phyloP scores from a whole-genome alignment of 2,329 filamentous ascomycete species.

The Scleromitrula shiraiana region DNA sequence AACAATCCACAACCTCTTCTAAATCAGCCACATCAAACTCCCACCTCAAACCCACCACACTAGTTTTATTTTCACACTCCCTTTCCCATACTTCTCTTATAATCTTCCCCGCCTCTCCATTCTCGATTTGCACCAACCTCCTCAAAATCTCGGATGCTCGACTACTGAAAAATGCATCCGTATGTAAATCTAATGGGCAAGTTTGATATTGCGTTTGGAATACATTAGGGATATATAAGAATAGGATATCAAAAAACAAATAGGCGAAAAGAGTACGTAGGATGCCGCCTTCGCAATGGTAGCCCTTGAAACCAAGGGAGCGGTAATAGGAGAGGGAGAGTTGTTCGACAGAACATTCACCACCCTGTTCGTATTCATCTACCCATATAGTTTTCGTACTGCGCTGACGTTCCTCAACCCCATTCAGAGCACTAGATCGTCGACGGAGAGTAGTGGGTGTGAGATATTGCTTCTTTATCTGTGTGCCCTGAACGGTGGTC shows the following conservation, averaged over 20 bases:
- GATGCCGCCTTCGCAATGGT: conserved; percentile 87
- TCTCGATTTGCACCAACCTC: conserved; percentile 77
- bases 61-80: conserved; percentile 65
- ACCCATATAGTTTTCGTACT: conserved; percentile 80
- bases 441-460: conserved; percentile 16
- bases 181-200: conserved; percentile 85
- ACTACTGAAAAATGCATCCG: conserved; percentile 81
- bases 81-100: conserved; percentile 60
- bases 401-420: conserved; percentile 28
- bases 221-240: conserved; percentile 89
- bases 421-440: conserved; percentile 1
- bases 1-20: conserved; percentile 69
- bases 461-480: conserved; percentile 55
- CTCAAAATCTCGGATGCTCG: conserved; percentile 86
- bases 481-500: conserved; percentile 67
- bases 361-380: conserved; percentile 60
- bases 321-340: conserved; percentile 91
- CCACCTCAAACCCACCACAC: conserved; percentile 90
- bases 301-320: conserved; percentile 78
- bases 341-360: conserved; percentile 79
- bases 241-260: conserved; percentile 88
- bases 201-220: conserved; percentile 96
- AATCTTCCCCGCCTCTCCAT: conserved; percentile 64
- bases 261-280: conserved; percentile 85
- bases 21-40: conserved; percentile 73